These are phyloP conservation scores for Sporothrix schenckii DNA, from an alignment of 2,329 filamentous ascomycete species.

Conservation along the genomic window DNA sequence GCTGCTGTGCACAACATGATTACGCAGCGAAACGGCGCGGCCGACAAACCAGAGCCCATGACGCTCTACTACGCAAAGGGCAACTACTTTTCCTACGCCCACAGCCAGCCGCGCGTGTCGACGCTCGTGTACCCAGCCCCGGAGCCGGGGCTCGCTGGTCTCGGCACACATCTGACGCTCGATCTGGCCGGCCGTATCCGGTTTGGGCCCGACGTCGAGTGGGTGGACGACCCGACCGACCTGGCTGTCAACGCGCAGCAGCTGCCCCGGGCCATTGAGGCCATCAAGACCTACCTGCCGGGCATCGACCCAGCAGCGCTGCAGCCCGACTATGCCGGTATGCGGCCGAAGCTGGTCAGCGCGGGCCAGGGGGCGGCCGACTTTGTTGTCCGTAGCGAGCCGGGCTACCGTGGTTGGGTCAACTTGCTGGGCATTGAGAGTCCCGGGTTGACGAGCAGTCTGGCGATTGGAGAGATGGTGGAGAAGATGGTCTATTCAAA, in stretches of 20 bases:
- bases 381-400: slow-evolving; percentile 77
- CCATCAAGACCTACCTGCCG: slow-evolving; percentile 80
- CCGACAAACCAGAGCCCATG: slow-evolving; percentile 48
- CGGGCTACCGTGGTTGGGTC: slow-evolving; percentile 79
- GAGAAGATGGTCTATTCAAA: slow-evolving; percentile 51
- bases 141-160: slow-evolving; percentile 74
- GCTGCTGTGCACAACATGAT: slow-evolving; percentile 81
- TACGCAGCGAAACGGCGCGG: slow-evolving; percentile 50
- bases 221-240: slow-evolving; percentile 73
- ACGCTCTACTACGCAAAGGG: slow-evolving; percentile 86
- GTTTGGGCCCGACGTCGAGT: slow-evolving; percentile 95
- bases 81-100: slow-evolving; percentile 85
- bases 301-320: slow-evolving; percentile 67
- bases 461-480: slow-evolving; percentile 85
- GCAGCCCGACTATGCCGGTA: slow-evolving; percentile 83
- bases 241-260: slow-evolving; percentile 66
- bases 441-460: slow-evolving; percentile 81
- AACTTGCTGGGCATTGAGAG: slow-evolving; percentile 93
- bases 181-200: slow-evolving; percentile 82
- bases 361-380: slow-evolving; percentile 72
- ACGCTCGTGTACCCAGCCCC: slow-evolving; percentile 89
- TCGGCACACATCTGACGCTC: slow-evolving; percentile 92
- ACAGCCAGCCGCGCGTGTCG: slow-evolving; percentile 63
- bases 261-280: slow-evolving; percentile 67
- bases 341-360: slow-evolving; percentile 77